Base-by-base conservation (phyloP, 306 rosid genomes). In the Trifolium dubium region DNA sequence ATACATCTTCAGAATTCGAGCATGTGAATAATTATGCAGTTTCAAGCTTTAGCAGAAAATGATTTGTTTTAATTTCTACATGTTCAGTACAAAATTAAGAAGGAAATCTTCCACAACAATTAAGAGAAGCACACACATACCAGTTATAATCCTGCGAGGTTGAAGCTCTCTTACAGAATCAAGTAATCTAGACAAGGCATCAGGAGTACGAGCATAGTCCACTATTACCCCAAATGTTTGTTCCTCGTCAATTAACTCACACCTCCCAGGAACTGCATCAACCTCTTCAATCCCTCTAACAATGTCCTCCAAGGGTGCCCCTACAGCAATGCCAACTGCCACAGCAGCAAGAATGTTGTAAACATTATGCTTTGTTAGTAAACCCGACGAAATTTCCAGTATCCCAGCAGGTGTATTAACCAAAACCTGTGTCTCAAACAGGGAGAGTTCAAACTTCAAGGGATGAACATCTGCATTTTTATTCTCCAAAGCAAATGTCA, bases 271-370 rank as follows among this genome's bases (percentile, higher is more conserved):
- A 86, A 92, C 97, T 14, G 97, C 96, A 73, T 94, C 97, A 47
- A 94, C 96, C 80, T 92, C 97, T 86, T 94, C 99, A 85, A 91
- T 76, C 72, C 99, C 99, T 86, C 95, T 85, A 79, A 94, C 99
- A 77, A 94, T 94, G 77, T 94, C 95, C 83, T 94, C 99, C 63
- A 94, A 83, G 5, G 99, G 99, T 37, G 92, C 96, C 80, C 99
- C 97, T n/a, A 94, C 97, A 2, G 99, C 95, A 81, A 89, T 85
- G 64, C 99, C 96, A 44, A 92, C 92, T 11, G 99, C 91, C 77
- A 94, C 97, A 29, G 95, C 90, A 69, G 97, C 97, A 78, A 94
- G 88, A 79, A 94, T 91, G 81, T 92, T 92, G 87, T 89, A 89
- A 67, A 94, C 88, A 72, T 91, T 94, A 82, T 91, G 96, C 79